Evolutionary conservation across 2,329 filamentous ascomycete species (phyloP).

Genomic region (Penicillium sp.): DNA sequence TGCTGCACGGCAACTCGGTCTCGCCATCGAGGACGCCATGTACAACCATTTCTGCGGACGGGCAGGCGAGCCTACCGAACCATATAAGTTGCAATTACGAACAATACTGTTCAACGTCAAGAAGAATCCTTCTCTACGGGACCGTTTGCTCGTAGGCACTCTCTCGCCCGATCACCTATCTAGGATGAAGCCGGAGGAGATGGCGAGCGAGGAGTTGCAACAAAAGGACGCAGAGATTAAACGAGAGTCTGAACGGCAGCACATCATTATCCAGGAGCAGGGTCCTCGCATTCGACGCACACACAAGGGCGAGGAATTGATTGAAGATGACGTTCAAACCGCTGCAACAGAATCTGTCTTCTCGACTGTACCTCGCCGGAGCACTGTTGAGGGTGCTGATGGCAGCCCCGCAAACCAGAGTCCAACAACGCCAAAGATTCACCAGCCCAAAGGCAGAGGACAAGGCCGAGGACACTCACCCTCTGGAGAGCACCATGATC

Average conservation of each 20-base stretch:
- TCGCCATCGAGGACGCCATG: conserved; percentile 74
- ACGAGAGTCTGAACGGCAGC: conserved; percentile 58
- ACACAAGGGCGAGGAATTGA: conserved; percentile 90
- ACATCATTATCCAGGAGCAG: conserved; percentile 73
- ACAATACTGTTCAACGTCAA: conserved; percentile 84
- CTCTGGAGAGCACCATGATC: conserved; percentile 45
- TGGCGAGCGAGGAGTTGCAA: conserved; percentile 88
- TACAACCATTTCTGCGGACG: conserved; percentile 52
- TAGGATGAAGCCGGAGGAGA: conserved; percentile 84
- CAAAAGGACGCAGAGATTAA: conserved; percentile 57
- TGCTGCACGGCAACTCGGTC: conserved; percentile 66
- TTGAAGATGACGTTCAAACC: conserved; percentile 67
- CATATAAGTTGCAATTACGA: conserved; percentile 66
- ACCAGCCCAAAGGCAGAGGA: conserved; percentile 34
- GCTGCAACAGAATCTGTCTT: conserved; percentile 49
- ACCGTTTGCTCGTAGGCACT: conserved; percentile 69
- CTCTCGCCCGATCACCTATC: conserved; percentile 74
- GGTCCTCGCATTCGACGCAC: conserved; percentile 81
- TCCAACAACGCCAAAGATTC: conserved; percentile 27
- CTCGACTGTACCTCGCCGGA: conserved; percentile 47
- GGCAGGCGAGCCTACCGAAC: conserved; percentile 52
- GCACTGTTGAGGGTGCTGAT: conserved; percentile 30
- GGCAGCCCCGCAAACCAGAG: conserved; percentile 28
- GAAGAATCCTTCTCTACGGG: conserved; percentile 75
- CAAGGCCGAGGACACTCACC: conserved; percentile 72